These are phyloP conservation scores for Mortierella sp. DNA, from an alignment of 371 early-diverging fungal species.

Conservation along the genomic window DNA sequence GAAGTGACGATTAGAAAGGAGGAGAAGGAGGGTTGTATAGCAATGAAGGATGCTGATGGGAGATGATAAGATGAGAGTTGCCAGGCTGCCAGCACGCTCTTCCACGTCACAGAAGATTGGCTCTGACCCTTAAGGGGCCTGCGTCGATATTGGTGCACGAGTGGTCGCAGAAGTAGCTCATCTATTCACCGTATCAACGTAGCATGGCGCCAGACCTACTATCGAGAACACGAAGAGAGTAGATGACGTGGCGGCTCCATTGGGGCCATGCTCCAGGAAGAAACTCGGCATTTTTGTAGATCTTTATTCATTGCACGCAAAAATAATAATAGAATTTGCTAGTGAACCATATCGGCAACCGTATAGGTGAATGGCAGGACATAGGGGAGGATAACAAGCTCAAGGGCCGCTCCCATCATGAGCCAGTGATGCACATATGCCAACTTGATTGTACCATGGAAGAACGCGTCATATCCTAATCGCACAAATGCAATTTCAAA, in stretches of 20 bases:
- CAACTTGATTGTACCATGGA: conserved; percentile 55
- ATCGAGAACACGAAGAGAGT: too few species aligned
- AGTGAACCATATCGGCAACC: conserved; percentile 10
- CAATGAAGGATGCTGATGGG: not conserved
- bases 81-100: not conserved
- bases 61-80: not conserved
- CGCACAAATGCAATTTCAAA: not conserved
- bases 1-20: not conserved
- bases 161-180: too few species aligned
- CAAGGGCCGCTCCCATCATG: conserved; percentile 48
- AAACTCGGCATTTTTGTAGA: not conserved
- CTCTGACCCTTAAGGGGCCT: too few species aligned
- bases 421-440: conserved; percentile 51
- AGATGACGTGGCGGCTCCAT: too few species aligned
- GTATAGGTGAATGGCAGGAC: conserved; percentile 32
- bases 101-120: conserved; percentile 26
- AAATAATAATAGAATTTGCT: too few species aligned
- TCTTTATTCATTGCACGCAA: too few species aligned
- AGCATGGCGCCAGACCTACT: too few species aligned
- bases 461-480: conserved; percentile 49
- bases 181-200: too few species aligned
- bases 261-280: too few species aligned
- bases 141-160: too few species aligned
- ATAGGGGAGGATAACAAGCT: conserved; percentile 39
- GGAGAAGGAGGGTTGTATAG: not conserved